Conservation (phyloP, 331 rosid species). For the Saraca asoca region DNA sequence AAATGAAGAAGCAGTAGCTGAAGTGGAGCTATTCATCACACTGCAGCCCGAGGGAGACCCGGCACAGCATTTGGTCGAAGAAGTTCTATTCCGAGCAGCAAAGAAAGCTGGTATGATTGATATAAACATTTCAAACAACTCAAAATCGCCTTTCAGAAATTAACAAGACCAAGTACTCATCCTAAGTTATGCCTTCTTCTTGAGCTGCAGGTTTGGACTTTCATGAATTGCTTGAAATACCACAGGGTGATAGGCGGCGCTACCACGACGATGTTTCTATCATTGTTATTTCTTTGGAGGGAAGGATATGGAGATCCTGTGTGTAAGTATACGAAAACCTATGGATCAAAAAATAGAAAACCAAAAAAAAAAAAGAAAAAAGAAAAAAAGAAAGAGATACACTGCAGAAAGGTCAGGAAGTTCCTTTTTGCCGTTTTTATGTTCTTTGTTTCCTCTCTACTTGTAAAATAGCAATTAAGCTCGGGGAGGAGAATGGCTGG, state of each 20-base stretch:
- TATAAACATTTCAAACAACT: neutral
- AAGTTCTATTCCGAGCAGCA: conserved; percentile 54
- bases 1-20: conserved; percentile 92
- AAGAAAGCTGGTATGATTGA: conserved; percentile 7
- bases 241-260: conserved; percentile 94
- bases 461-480: conserved; percentile 50
- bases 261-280: conserved; percentile 98
- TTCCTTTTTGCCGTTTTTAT: conserved; percentile 40
- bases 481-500: conserved; percentile 32
- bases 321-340: conserved; percentile 61
- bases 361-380: conserved; percentile 5
- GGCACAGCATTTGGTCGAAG: conserved; percentile 92
- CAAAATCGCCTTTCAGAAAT: neutral
- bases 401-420: conserved; percentile 51
- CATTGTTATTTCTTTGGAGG: conserved; percentile 95
- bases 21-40: conserved; percentile 88
- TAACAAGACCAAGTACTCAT: neutral
- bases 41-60: conserved; percentile 99
- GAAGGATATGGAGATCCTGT: conserved; percentile 99
- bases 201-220: conserved; percentile 80
- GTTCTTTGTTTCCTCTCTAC: conserved; percentile 29
- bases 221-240: conserved; percentile 91
- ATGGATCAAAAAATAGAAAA: conserved; percentile 20
- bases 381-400: conserved; percentile 43
- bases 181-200: conserved; percentile 3